Evolutionary conservation across 2,329 filamentous ascomycete species (phyloP).

Genomic region (Fusarium sp.): DNA sequence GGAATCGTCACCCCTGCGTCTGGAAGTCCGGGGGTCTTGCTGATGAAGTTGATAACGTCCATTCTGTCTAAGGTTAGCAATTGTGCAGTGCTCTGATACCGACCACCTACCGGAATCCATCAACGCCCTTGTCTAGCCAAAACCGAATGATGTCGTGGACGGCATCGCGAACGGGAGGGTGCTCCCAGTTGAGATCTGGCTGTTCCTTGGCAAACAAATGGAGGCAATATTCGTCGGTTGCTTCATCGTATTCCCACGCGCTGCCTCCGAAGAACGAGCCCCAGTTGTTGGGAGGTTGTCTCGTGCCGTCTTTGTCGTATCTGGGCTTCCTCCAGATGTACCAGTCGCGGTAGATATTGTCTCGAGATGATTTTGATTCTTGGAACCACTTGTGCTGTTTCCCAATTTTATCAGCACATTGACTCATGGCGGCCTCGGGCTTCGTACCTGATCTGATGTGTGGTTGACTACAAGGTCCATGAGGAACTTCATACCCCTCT

Average conservation of each 20-base stretch:
- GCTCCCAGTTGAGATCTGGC: conserved; percentile 85
- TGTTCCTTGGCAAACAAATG: conserved; percentile 77
- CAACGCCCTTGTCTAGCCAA: conserved; percentile 77
- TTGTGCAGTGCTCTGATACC: accelerated
- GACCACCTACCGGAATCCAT: conserved; percentile 65
- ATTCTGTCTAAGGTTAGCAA: conserved; percentile 49
- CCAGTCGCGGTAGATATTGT: conserved; percentile 73
- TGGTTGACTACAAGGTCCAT: conserved; percentile 84
- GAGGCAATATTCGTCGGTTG: conserved; percentile 76
- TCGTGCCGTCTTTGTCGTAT: conserved; percentile 63
- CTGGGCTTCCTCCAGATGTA: conserved; percentile 65
- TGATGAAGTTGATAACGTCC: conserved; percentile 76
- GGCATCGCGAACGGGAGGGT: conserved; percentile 70
- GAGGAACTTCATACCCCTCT: conserved; percentile 74
- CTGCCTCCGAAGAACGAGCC: conserved; percentile 63
- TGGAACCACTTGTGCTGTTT: conserved; percentile 62
- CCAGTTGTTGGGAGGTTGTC: conserved; percentile 79
- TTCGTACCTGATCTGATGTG: conserved; percentile 61
- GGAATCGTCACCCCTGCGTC: conserved; percentile 61
- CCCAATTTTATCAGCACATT: neutral
- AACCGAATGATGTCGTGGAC: conserved; percentile 73
- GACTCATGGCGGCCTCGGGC: no score
- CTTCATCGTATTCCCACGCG: conserved; percentile 38
- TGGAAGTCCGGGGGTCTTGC: conserved; percentile 66
- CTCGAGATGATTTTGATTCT: conserved; percentile 68